Conservation (phyloP, 73 alveolate species). For the Paramecium octaurelia region DNA sequence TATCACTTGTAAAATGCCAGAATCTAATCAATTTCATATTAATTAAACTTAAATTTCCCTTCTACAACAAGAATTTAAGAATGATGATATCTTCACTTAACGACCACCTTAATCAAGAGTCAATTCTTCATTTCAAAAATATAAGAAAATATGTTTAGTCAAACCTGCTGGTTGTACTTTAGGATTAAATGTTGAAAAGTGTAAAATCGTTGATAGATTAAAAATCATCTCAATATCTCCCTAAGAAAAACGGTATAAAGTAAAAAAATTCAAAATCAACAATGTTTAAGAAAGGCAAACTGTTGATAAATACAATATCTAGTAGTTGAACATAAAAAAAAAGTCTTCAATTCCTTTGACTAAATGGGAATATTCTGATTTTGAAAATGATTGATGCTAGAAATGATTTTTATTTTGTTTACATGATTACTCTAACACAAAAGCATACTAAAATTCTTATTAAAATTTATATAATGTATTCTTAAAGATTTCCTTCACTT, state of each 20-base stretch:
- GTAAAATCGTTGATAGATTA: background rate
- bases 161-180: background rate
- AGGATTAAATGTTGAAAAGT: background rate
- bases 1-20: background rate
- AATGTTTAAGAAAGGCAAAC: background rate
- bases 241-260: background rate
- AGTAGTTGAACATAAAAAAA: background rate
- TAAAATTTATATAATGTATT: background rate
- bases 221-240: background rate
- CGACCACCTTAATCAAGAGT: background rate
- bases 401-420: background rate
- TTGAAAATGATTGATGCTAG: background rate
- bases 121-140: background rate
- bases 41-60: background rate
- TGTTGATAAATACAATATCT: background rate
- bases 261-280: background rate
- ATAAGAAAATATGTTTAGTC: background rate
- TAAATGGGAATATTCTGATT: conserved; percentile 8
- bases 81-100: background rate
- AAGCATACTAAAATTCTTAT: too few species aligned
- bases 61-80: background rate
- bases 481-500: background rate
- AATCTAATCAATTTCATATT: background rate
- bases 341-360: background rate
- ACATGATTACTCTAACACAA: background rate